Evolutionary conservation across 768 basidiomycete species (phyloP).

Genomic region (Psilocybe cubensis): DNA sequence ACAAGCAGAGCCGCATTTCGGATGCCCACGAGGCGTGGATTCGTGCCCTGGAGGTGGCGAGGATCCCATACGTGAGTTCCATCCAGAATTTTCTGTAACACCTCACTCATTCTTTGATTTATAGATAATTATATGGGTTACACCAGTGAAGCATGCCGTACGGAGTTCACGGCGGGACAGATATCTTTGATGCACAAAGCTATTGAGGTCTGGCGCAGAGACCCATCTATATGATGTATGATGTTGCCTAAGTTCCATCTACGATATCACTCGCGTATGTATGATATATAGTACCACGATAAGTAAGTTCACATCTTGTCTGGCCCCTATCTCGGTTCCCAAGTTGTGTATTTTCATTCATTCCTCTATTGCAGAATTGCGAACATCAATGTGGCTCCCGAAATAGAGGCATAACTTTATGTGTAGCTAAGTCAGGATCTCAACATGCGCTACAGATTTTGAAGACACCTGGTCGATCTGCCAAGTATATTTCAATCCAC

Average conservation of each 20-base stretch:
- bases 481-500: too few species aligned
- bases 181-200: slow-evolving; percentile 34
- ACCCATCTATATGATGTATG: slow-evolving; percentile 2
- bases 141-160: slow-evolving; percentile 48
- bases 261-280: not conserved
- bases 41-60: slow-evolving; percentile 33
- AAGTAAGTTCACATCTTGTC: too few species aligned
- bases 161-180: slow-evolving; percentile 47
- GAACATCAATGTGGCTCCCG: too few species aligned
- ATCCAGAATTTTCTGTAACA: not conserved
- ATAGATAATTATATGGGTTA: slow-evolving; percentile 53
- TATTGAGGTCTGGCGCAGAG: slow-evolving; percentile 11
- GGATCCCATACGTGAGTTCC: slow-evolving; percentile 45
- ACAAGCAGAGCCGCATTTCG: slow-evolving; percentile 36
- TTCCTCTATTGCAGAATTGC: too few species aligned
- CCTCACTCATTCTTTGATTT: not conserved
- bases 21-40: slow-evolving; percentile 37
- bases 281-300: too few species aligned
- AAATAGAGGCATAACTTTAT: too few species aligned
- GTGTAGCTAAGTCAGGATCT: too few species aligned
- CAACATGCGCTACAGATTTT: too few species aligned
- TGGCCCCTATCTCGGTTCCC: too few species aligned
- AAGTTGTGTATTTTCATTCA: too few species aligned
- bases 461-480: too few species aligned
- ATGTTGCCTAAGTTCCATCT: too few species aligned